Evolutionary conservation across 352 stramenopile genomes (phyloP).

Genomic region (Pythium pyrilobum): DNA sequence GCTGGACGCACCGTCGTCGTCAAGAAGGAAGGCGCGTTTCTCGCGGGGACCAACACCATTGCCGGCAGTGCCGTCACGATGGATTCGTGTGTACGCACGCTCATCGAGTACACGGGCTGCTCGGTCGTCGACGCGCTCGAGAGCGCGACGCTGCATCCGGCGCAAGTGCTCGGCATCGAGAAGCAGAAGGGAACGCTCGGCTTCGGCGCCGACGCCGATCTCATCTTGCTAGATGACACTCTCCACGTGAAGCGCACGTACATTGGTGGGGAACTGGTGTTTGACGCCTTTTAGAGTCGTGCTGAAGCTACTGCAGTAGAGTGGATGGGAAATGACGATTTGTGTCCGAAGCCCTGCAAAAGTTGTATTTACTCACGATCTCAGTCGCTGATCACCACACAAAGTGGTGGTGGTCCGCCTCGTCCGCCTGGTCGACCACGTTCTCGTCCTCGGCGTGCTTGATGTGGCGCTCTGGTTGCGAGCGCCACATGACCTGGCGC

Average conservation of each 20-base stretch:
- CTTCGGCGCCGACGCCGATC: constrained; percentile 74
- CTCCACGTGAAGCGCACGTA: constrained; percentile 73
- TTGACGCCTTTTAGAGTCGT: constrained; percentile 18
- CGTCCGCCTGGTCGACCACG: constrained; percentile 73
- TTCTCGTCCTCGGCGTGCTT: constrained; percentile 75
- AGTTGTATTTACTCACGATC: too few relatives aligned
- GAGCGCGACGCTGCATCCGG: constrained; percentile 71
- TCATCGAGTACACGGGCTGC: constrained; percentile 83
- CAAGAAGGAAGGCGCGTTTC: constrained; percentile 28
- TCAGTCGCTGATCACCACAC: constrained; percentile 43
- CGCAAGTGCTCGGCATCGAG: constrained; percentile 55
- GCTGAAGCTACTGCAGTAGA: background rate
- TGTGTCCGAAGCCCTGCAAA: too few relatives aligned
- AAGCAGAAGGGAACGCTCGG: constrained; percentile 61
- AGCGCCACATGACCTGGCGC: constrained; percentile 91
- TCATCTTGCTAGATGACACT: constrained; percentile 73
- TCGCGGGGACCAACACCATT: constrained; percentile 75
- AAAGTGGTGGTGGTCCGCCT: constrained; percentile 83
- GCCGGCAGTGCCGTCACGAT: constrained; percentile 82
- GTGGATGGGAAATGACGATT: background rate
- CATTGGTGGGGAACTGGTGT: constrained; percentile 61
- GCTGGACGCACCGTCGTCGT: constrained; percentile 66
- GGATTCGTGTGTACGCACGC: constrained; percentile 74
- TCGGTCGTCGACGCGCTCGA: constrained; percentile 63
- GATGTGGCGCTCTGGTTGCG: constrained; percentile 70